Evolutionary conservation across 768 basidiomycete species (phyloP).

Genomic region (Suillus americanus): DNA sequence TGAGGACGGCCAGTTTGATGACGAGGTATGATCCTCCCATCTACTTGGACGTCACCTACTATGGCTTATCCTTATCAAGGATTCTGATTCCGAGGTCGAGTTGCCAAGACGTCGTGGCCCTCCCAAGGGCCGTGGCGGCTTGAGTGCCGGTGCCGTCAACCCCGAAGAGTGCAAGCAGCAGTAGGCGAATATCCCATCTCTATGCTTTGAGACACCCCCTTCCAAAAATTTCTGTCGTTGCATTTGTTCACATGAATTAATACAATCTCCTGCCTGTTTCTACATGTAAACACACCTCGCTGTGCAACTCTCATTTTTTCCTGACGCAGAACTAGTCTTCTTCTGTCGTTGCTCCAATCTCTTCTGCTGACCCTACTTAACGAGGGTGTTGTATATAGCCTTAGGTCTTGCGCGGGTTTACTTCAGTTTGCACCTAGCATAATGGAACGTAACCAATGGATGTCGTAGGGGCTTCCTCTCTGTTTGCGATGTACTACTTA

Average conservation of each 20-base stretch:
- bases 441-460: slow-evolving; percentile 2
- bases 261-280: neutral
- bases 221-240: slow-evolving; percentile 2
- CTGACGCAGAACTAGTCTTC: neutral
- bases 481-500: slow-evolving; percentile 4
- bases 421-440: slow-evolving; percentile 1
- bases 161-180: slow-evolving; percentile 94
- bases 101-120: slow-evolving; percentile 58
- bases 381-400: neutral
- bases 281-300: slow-evolving; percentile 3
- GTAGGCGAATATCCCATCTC: slow-evolving; percentile 37
- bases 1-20: slow-evolving; percentile 55
- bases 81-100: slow-evolving; percentile 69
- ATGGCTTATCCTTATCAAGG: slow-evolving; percentile 37
- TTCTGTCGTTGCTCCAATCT: slow-evolving; percentile 1
- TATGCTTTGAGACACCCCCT: neutral
- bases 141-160: slow-evolving; percentile 41
- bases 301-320: slow-evolving; percentile 4
- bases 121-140: slow-evolving; percentile 54
- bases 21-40: slow-evolving; percentile 46
- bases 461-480: neutral
- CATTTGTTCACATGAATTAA: slow-evolving; percentile 7
- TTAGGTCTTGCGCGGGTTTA: neutral
- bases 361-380: slow-evolving; percentile 2
- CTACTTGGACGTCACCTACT: slow-evolving; percentile 13